Base-by-base conservation (phyloP, 2,329 filamentous ascomycete genomes). In the Cryoendolithus antarcticus region DNA sequence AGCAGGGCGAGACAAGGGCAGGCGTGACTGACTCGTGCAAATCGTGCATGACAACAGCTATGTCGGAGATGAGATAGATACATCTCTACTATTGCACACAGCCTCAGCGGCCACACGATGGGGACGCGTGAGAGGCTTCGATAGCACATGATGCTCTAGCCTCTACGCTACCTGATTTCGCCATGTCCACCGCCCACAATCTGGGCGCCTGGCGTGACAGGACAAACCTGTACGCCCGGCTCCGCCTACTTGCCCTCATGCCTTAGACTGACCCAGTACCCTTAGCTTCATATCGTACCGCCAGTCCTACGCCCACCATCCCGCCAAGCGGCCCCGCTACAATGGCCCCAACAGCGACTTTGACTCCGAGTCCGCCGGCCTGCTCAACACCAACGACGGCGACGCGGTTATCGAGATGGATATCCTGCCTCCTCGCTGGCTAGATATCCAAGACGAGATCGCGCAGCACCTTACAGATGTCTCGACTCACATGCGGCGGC, bases 381-480 rank as follows among this genome's bases (percentile, higher is more conserved):
- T 98, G 53, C 82, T 98, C 58, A 77, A 74, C 53, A 53, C 55
- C 11, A 83, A 93, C 60, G 85, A 94, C 63, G 86, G 86, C 57
- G 89, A 96, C 62, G 83, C 85, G 12, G 78, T 98, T 41, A 96
- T 98, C 54, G 91, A 98, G 68, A 96, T 98, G 91, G 89, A 96
- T 62, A 67, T 94, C 30, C 71, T 98, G 11, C 91, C 91, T 15
- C 91, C 91, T 38, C 80, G 91, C 44, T 98, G 91, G 91, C 82
- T 89, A 42, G 91, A 98, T 57, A 72, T 94, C 43, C 88, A 88
- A 54, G 91, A 96, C 58, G 86, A 96, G 58, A 86, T 98, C 44
- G 80, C 82, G 24, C 86, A 95, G 43, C 66, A 84, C 32, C 74
- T 98, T 6, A 72, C 75, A 45, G 77, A 83, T 41, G 85, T 96